Evolutionary conservation across 352 stramenopile species (phyloP), one percentile per base, ranked within the genome.

Genomic region (Phytophthora hybrid): DNA sequence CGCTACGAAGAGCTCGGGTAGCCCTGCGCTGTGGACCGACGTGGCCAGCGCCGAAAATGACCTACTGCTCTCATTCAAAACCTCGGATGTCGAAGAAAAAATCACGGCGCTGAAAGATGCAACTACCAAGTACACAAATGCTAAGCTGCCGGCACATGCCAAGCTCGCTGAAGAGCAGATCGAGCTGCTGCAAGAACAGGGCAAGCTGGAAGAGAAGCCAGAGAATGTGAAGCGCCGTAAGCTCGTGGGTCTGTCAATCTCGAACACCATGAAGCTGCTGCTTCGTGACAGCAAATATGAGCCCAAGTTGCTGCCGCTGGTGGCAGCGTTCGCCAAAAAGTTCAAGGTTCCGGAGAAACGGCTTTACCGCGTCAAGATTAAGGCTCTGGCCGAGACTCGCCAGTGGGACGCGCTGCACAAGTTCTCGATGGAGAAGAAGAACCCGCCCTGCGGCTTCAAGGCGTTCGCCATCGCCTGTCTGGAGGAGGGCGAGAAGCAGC

Each of bases 291-390:
- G 80, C 66, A 94, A 94, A 76, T 93, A 93, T 71, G 87, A 96
- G 51, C 87, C 87, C 0, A 94, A 96, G 69, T 81, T 97, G 60
- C 62, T 90, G 29, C 80, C 77, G 14, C 26, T 95, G 8, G 89
- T 87, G 8, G 83, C 85, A 0, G 63, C 84, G 5, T 90, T 95
- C 63, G 83, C 88, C 39, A 97, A 97, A 66, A 95, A 93, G 68
- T 97, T 97, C 72, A 96, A 97, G 44, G 88, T 98, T 7, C 88
- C 92, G 1, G 92, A 98, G 63, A 98, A 98, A 78, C 88, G 89
- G 8, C 93, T 97, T 54, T 98, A 95, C 72, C 88, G 93, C 65
- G 88, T 97, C 46, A 97, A 97, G 76, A 97, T 97, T 66, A 90
- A 93, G 59, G 91, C 91, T 37, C 76, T 97, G 5, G 89, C 89